A percentile compares a stretch with the other conserved stretches of the same genome.
Conservation (phyloP, 2,329 filamentous ascomycete genomes). For the Paracamarosporium sp. region DNA sequence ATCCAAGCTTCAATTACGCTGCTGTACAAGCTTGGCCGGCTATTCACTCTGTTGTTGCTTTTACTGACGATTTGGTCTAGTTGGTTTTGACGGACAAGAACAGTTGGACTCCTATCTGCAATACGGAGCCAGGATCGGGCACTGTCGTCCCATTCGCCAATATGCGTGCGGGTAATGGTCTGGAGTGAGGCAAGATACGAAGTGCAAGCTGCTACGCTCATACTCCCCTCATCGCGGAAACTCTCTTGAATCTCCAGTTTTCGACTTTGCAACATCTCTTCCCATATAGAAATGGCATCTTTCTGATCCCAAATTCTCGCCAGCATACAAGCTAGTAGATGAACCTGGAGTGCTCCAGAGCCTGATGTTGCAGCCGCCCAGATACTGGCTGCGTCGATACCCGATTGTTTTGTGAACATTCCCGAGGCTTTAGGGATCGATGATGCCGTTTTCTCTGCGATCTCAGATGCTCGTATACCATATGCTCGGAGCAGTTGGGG, state of each 20-base stretch:
- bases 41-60: slow-evolving; percentile 11
- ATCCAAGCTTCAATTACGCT: slow-evolving; percentile 21
- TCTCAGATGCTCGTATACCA: slow-evolving; percentile 17
- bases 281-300: slow-evolving; percentile 45
- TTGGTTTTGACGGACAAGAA: slow-evolving; percentile 13
- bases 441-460: neutral
- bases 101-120: slow-evolving; percentile 14
- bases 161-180: too few species aligned
- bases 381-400: slow-evolving; percentile 22
- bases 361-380: slow-evolving; percentile 36
- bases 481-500: slow-evolving; percentile 17
- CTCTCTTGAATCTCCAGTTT: slow-evolving; percentile 9
- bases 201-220: too few species aligned
- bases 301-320: slow-evolving; percentile 34
- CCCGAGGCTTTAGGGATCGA: neutral
- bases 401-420: slow-evolving; percentile 15
- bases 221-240: slow-evolving; percentile 8
- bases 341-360: slow-evolving; percentile 30
- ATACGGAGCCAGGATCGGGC: slow-evolving; percentile 19
- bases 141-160: slow-evolving; percentile 26
- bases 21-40: neutral
- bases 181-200: too few species aligned
- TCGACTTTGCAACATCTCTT: slow-evolving; percentile 34
- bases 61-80: slow-evolving; percentile 18
- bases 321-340: slow-evolving; percentile 50